These are phyloP conservation scores for Trichopus zeylanicus DNA, from an alignment of 116 monocot species.

Conservation along the genomic window DNA sequence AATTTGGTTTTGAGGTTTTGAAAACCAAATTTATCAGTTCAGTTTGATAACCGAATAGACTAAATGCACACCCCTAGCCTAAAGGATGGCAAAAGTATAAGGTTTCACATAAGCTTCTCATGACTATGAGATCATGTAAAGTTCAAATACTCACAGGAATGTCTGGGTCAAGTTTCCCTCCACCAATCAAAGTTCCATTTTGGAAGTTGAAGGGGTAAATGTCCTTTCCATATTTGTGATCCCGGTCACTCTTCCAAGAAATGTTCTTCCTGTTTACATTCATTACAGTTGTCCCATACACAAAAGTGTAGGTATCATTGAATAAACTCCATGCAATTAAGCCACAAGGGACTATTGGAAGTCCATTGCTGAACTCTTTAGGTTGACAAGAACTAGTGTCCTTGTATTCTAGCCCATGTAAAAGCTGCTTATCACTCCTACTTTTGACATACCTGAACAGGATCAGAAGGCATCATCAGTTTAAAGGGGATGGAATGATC, in stretches of 20 bases:
- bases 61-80: too few relatives aligned
- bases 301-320: slow-evolving; percentile 75
- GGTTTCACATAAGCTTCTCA: too few relatives aligned
- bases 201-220: slow-evolving; percentile 59
- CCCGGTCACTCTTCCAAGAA: slow-evolving; percentile 68
- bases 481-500: not conserved
- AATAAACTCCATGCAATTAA: slow-evolving; percentile 97
- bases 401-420: slow-evolving; percentile 34
- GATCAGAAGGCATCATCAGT: not conserved
- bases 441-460: slow-evolving; percentile 80
- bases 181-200: slow-evolving; percentile 43
- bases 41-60: too few relatives aligned
- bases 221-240: slow-evolving; percentile 60
- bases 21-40: too few relatives aligned
- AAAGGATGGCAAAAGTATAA: too few relatives aligned
- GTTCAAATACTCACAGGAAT: slow-evolving; percentile 33
- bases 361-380: slow-evolving; percentile 39
- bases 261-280: slow-evolving; percentile 60
- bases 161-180: slow-evolving; percentile 39
- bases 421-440: slow-evolving; percentile 74
- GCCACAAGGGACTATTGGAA: slow-evolving; percentile 86
- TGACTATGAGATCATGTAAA: too few relatives aligned
- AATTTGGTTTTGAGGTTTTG: too few relatives aligned
- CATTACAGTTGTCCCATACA: slow-evolving; percentile 15
- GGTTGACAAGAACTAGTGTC: slow-evolving; percentile 59